phyloP scores from a whole-genome alignment of 441 rosid genomes.

The Flueggea neowawraea region DNA sequence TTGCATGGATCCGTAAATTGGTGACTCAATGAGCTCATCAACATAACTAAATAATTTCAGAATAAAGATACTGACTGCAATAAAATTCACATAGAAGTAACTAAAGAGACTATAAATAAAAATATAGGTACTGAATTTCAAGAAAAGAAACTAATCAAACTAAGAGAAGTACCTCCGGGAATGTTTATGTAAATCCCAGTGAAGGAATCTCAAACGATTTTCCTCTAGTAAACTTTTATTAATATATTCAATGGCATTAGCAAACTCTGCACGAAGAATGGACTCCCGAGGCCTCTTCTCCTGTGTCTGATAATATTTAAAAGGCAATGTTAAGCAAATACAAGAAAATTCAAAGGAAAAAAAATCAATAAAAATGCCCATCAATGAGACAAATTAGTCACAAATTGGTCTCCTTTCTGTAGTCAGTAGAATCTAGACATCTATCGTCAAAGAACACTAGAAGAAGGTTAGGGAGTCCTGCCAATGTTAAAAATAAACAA shows the following conservation, averaged over 20 bases:
- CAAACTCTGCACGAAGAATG: constrained; percentile 91
- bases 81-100: not conserved
- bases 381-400: too few species aligned
- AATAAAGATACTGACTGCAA: not conserved
- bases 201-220: constrained; percentile 74
- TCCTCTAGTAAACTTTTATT: constrained; percentile 86
- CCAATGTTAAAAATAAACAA: not conserved
- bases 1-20: too few species aligned
- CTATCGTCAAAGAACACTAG: not conserved
- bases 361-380: not conserved
- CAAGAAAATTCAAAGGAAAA: not conserved
- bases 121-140: not conserved
- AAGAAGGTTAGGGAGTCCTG: not conserved
- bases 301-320: constrained; percentile 48
- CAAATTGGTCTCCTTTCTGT: too few species aligned
- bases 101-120: not conserved
- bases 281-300: constrained; percentile 98
- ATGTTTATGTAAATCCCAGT: constrained; percentile 92
- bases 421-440: too few species aligned
- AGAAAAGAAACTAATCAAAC: not conserved
- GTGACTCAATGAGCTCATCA: too few species aligned
- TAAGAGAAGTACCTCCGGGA: constrained; percentile 55
- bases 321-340: constrained; percentile 14
- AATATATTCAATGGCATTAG: constrained; percentile 85
- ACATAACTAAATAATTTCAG: not conserved